These are phyloP conservation scores for Dactylellina leptospora DNA, from an alignment of 2,329 filamentous ascomycete genomes.

Conservation along the genomic window DNA sequence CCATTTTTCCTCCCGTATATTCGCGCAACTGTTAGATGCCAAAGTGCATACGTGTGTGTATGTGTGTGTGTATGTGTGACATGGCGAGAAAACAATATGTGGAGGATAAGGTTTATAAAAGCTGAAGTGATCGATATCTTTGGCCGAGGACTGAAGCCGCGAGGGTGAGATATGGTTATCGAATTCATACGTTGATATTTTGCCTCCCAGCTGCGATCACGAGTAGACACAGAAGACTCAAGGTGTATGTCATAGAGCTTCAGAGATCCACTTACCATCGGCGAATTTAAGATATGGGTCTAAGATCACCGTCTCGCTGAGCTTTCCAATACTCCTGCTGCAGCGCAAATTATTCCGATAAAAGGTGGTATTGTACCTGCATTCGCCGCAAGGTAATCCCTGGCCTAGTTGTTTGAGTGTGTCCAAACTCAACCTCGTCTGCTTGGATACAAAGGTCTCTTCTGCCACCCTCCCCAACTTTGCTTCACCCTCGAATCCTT, in stretches of 20 bases:
- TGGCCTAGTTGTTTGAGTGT: conserved; percentile 5
- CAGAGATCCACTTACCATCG: conserved; percentile 17
- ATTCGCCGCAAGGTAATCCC: conserved; percentile 16
- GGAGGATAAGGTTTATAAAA: conserved; percentile 12
- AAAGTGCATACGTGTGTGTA: conserved; percentile 14
- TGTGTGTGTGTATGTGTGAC: no score
- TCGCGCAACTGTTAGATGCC: conserved; percentile 26
- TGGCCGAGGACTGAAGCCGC: neutral
- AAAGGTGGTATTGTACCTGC: conserved; percentile 26
- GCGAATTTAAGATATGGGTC: conserved; percentile 26
- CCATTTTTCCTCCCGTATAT: conserved; percentile 16
- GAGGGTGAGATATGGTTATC: neutral
- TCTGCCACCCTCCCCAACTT: neutral
- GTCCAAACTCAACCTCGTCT: conserved; percentile 11
- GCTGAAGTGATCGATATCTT: conserved; percentile 1
- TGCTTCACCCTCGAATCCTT: neutral
- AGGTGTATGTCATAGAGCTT: neutral
- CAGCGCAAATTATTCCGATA: conserved; percentile 37
- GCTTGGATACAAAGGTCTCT: neutral
- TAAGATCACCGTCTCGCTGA: conserved; percentile 19
- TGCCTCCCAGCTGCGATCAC: neutral
- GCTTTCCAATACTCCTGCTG: neutral
- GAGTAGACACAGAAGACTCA: neutral
- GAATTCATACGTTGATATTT: neutral
- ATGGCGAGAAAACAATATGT: neutral